phyloP scores from a whole-genome alignment of 169 alveolate genomes.

The Eimeria necatrix region DNA sequence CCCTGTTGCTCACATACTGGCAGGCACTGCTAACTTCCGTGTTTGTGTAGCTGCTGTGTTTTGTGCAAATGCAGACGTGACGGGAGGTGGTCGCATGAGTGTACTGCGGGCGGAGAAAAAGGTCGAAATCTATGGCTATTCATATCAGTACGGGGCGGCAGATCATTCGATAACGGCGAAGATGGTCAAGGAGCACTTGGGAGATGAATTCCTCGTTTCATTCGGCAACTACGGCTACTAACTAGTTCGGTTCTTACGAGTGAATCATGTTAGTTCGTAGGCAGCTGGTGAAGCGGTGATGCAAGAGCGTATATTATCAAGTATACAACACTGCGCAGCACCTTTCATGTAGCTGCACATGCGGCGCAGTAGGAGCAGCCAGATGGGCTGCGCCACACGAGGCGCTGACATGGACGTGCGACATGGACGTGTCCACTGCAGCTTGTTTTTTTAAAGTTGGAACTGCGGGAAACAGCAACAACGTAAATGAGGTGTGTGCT shows the following conservation, averaged over 20 bases:
- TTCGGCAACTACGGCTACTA: constrained; percentile 79
- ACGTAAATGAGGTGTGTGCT: too few species aligned
- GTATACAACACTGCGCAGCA: too few species aligned
- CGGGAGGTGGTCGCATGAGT: constrained; percentile 79
- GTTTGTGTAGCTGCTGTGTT: background rate
- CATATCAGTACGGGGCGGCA: constrained; percentile 80
- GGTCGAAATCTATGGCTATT: constrained; percentile 77
- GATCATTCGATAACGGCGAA: constrained; percentile 79
- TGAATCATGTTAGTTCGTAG: background rate
- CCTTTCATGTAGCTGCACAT: too few species aligned
- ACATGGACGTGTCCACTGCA: too few species aligned
- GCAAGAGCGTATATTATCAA: too few species aligned
- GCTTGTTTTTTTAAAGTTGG: too few species aligned
- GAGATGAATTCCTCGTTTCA: constrained; percentile 73
- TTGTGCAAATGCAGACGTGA: constrained; percentile 43
- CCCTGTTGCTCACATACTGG: too few species aligned
- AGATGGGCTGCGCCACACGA: too few species aligned
- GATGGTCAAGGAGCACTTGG: constrained; percentile 71
- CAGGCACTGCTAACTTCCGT: background rate
- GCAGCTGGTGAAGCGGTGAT: too few species aligned
- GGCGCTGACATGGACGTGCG: too few species aligned
- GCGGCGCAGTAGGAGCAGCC: too few species aligned
- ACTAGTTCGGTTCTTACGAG: background rate
- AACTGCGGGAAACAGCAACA: too few species aligned
- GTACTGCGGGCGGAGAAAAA: constrained; percentile 57